These are phyloP conservation scores for Cordia subcordata DNA, from an alignment of 257 asterid genomes.

Conservation along the genomic window DNA sequence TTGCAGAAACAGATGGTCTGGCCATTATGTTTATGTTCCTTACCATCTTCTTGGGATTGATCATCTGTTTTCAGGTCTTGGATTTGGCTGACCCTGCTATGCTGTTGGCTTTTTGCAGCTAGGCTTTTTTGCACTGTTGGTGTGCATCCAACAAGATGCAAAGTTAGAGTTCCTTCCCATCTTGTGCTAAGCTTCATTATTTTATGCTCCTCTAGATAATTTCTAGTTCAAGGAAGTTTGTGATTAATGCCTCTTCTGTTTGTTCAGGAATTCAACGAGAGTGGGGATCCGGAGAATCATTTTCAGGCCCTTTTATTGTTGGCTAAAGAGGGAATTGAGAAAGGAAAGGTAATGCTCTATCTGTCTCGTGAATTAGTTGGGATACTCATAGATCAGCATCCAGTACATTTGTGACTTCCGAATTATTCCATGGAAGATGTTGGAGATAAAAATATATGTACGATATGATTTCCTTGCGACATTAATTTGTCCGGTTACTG, in stretches of 20 bases:
- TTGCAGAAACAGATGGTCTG: conserved; percentile 93
- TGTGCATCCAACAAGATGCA: conserved; percentile 99
- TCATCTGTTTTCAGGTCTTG: neutral
- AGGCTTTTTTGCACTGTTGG: conserved; percentile 97
- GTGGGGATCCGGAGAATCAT: conserved; percentile 86
- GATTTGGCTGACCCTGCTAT: neutral
- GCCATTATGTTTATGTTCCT: neutral
- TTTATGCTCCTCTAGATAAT: neutral
- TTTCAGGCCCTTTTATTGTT: conserved; percentile 67
- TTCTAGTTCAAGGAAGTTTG: neutral
- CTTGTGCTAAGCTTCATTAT: neutral
- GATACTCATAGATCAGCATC: neutral
- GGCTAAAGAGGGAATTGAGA: conserved; percentile 83
- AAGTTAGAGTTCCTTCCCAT: conserved; percentile 39
- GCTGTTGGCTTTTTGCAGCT: conserved; percentile 40
- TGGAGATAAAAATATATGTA: no score
- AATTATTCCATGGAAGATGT: no score
- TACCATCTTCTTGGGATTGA: neutral
- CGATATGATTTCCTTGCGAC: no score
- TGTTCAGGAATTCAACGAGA: conserved; percentile 80
- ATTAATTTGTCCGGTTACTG: no score
- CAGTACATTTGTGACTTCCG: no score
- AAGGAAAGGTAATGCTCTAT: conserved; percentile 64
- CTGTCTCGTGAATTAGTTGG: neutral
- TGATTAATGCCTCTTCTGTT: conserved; percentile 12